Percentiles rank a stretch among this genome's conserved stretches.
phyloP scores from a whole-genome alignment of 169 alveolate species.

The Plasmodium malariae region DNA sequence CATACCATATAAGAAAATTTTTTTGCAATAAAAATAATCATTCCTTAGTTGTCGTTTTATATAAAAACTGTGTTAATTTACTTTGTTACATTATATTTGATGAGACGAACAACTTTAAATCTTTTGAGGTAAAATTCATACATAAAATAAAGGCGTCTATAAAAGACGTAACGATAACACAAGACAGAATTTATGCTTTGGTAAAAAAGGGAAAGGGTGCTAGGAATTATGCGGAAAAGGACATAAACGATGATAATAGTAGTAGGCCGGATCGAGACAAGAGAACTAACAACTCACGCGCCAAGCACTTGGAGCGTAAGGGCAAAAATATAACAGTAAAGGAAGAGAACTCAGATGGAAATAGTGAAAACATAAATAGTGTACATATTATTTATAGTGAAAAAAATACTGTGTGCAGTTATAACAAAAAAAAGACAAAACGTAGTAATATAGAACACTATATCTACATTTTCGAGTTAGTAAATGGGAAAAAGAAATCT shows the following conservation, averaged over 20 bases:
- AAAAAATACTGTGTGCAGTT: too few relatives aligned
- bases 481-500: not conserved
- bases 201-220: slow-evolving; percentile 10
- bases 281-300: too few relatives aligned
- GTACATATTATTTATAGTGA: too few relatives aligned
- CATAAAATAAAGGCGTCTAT: slow-evolving; percentile 6
- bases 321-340: not conserved
- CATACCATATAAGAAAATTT: slow-evolving; percentile 20
- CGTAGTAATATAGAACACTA: not conserved
- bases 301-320: not conserved
- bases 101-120: slow-evolving; percentile 12
- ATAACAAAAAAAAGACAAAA: not conserved
- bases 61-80: not conserved
- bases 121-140: slow-evolving; percentile 8
- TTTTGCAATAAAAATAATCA: slow-evolving; percentile 16
- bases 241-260: not conserved
- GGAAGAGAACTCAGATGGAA: not conserved
- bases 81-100: slow-evolving; percentile 20
- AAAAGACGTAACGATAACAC: slow-evolving; percentile 9
- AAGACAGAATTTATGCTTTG: slow-evolving; percentile 17
- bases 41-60: slow-evolving; percentile 28
- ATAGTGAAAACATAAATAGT: not conserved
- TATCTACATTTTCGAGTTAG: slow-evolving; percentile 1
- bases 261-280: not conserved
- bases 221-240: not conserved